Evolutionary conservation across 2,329 filamentous ascomycete species (phyloP).

Genomic region (Diaporthe sp.): DNA sequence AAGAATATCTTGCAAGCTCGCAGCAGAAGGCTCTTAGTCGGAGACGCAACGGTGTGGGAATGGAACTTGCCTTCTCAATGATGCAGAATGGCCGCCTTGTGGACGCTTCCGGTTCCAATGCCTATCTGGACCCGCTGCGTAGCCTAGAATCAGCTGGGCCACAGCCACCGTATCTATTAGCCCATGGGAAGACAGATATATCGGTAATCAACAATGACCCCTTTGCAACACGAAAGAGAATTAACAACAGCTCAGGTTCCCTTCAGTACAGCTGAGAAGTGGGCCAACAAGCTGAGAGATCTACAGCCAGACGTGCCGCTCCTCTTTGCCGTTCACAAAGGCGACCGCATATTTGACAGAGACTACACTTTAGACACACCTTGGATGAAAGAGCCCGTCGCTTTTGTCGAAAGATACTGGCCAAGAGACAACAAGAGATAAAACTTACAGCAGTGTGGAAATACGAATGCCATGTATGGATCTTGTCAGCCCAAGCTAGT

Average conservation of each 20-base stretch:
- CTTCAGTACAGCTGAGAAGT: not conserved
- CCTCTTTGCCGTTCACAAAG: slow-evolving; percentile 15
- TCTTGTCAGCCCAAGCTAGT: not conserved
- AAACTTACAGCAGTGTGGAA: not conserved
- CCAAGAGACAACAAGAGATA: not conserved
- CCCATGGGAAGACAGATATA: not conserved
- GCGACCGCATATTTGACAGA: slow-evolving; percentile 32
- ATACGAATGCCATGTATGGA: not conserved
- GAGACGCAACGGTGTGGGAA: not conserved
- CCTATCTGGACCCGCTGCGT: not conserved
- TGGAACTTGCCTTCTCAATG: not conserved
- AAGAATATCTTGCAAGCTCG: not conserved
- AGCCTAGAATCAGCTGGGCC: not conserved
- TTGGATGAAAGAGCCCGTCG: not conserved
- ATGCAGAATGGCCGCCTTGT: slow-evolving; percentile 1
- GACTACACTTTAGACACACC: slow-evolving; percentile 15
- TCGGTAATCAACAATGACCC: not conserved
- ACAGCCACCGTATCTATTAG: not conserved
- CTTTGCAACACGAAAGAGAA: no score
- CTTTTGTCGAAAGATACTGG: not conserved
- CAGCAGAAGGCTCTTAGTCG: not conserved
- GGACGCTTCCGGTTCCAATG: not conserved
- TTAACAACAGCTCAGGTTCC: not conserved
- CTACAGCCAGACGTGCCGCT: slow-evolving; percentile 30
- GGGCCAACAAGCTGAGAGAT: slow-evolving; percentile 31